Conservation (phyloP, 2,329 filamentous ascomycete species). For the Geosmithia morbida region DNA sequence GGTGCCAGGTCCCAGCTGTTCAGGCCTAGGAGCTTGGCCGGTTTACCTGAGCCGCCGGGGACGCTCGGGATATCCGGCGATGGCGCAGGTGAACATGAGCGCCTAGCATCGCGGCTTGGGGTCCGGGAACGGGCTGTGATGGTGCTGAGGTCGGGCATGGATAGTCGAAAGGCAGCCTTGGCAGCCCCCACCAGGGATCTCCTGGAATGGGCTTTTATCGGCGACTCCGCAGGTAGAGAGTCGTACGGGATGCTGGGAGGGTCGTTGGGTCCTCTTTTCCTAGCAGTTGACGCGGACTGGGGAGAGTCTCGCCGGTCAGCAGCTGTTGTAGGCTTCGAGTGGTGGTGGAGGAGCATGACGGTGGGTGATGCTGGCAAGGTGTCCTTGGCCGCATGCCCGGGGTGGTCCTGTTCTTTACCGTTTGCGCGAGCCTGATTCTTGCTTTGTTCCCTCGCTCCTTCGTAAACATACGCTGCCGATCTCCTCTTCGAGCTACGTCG, state of each 20-base stretch:
- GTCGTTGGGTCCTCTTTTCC: constrained; percentile 1
- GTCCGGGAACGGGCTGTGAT: not conserved
- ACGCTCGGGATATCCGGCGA: not conserved
- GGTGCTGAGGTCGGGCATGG: not conserved
- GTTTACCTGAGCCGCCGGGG: not conserved
- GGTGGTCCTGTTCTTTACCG: not conserved
- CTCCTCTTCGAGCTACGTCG: constrained; percentile 12
- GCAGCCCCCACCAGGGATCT: constrained; percentile 20
- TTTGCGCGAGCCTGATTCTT: not conserved
- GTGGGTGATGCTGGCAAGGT: not conserved
- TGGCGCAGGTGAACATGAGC: no score
- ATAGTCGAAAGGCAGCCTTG: constrained; percentile 13
- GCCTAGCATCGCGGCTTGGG: no score
- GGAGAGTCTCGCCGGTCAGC: not conserved
- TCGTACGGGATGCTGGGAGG: constrained; percentile 15
- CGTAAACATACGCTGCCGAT: constrained; percentile 1
- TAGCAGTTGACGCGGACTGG: not conserved
- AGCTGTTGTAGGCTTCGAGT: not conserved
- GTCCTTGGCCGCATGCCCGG: not conserved
- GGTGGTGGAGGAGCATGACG: not conserved
- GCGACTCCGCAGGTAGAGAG: constrained; percentile 6
- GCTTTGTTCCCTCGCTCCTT: not conserved
- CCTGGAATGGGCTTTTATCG: constrained; percentile 8
- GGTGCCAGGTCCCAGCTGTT: constrained; percentile 3
- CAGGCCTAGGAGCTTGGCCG: not conserved